Evolutionary conservation across 2,329 filamentous ascomycete species (phyloP).

Genomic region (Arthrobotrys pseudoclavata): DNA sequence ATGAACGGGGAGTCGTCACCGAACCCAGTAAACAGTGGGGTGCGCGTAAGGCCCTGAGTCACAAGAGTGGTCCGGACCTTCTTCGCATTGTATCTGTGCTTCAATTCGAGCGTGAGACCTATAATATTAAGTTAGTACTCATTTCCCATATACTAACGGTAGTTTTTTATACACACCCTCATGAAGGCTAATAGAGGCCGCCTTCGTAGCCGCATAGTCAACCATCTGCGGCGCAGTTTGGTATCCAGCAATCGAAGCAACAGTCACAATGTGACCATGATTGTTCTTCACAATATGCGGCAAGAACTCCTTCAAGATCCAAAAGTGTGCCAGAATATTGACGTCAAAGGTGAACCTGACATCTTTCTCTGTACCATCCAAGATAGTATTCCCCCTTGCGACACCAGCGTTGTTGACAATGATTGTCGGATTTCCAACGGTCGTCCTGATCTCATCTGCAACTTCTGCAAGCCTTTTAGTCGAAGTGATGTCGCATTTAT

Average conservation of each 20-base stretch:
- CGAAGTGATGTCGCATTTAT: constrained; percentile 77
- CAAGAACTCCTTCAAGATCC: constrained; percentile 76
- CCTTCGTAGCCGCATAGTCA: constrained; percentile 78
- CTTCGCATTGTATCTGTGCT: constrained; percentile 74
- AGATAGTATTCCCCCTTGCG: constrained; percentile 73
- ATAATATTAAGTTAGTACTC: neutral
- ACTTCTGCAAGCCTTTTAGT: constrained; percentile 69
- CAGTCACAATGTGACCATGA: constrained; percentile 80
- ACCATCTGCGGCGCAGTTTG: constrained; percentile 74
- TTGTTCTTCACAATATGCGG: constrained; percentile 75
- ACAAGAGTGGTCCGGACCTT: constrained; percentile 77
- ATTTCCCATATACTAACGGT: constrained; percentile 65
- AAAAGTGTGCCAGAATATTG: constrained; percentile 78
- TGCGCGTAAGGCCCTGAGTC: constrained; percentile 75
- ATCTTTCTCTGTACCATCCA: constrained; percentile 72
- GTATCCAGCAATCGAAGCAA: constrained; percentile 76
- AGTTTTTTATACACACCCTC: constrained; percentile 68
- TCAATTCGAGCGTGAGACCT: constrained; percentile 72
- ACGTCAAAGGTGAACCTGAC: constrained; percentile 79
- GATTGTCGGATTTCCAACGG: constrained; percentile 76
- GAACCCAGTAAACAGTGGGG: constrained; percentile 73
- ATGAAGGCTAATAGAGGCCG: constrained; percentile 76
- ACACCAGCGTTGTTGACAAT: constrained; percentile 81
- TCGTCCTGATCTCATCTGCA: constrained; percentile 70
- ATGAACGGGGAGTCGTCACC: constrained; percentile 70